Base-by-base conservation (phyloP, 805 yeast genomes). In the Vanderwaltozyma tropicalis region DNA sequence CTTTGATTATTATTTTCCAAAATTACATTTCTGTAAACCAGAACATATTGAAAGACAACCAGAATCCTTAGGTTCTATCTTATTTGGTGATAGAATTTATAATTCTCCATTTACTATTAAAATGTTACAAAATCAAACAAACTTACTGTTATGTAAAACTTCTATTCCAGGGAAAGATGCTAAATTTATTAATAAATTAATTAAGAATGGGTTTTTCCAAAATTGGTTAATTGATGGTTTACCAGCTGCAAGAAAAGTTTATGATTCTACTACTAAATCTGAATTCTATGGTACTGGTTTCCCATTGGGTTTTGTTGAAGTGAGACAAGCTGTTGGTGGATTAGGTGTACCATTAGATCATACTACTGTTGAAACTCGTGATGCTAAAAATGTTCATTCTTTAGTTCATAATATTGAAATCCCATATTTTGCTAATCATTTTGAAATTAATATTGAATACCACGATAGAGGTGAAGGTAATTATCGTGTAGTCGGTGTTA, bases 191-290 rank as follows among this genome's bases (percentile, higher is more conserved):
- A 79, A 80, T 55, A 71, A 82, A 50, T 74, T 82, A 52, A 82
- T 92, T 47, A 70, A 78, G 46, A 85, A 88, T 34, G 88, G 87
- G 2, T 92, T 84, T 59, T 74, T 71, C 53, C 84, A 85, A 61
- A 89, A 89, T 58, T 89, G 97, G 97, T 68, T 88, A 37, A 65
- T 92, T 40, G 98, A 92, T 58, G 96, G 96, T 2, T 73, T 92
- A 49, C 98, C 98, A 10, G 94, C 87, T 6, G 95, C 95, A 4
- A 76, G 73, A 51, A 55, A 61, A 36, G 63, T 76, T 19, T 54
- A 59, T 34, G 89, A 83, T 50, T 55, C 57, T 38, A 71, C 74
- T 50, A 78, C 89, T 4, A 52, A 75, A 10, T 49, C 78, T 4
- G 68, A 68, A 25, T 83, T 79, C 55, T 83, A 82, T 55, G 82